Conservation (phyloP, 192 early-diverging fungal species). For the Lobosporangium transversale region DNA sequence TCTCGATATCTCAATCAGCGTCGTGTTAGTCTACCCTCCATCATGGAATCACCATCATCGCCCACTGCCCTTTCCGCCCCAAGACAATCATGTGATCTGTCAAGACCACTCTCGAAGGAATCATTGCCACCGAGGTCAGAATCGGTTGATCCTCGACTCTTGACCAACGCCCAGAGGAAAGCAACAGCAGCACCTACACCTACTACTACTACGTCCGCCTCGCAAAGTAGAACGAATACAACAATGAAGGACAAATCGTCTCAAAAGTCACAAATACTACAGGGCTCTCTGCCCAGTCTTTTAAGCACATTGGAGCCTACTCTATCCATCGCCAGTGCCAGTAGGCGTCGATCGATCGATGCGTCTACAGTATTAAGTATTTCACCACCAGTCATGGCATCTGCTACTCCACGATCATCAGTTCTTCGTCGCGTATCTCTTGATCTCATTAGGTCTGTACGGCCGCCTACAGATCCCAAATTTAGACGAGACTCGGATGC, state of each 20-base stretch:
- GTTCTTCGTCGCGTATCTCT: conserved; percentile 11
- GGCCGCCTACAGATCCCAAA: conserved; percentile 5
- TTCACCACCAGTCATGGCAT: background rate
- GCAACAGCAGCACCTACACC: background rate
- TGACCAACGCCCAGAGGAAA: background rate
- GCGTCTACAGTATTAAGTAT: background rate
- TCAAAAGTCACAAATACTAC: background rate
- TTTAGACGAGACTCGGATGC: conserved; percentile 34
- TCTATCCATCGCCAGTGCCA: background rate
- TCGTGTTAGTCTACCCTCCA: conserved; percentile 38
- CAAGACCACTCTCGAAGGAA: conserved; percentile 14
- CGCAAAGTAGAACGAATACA: background rate
- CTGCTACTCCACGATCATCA: background rate
- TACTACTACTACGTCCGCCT: too few species aligned
- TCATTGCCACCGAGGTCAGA: background rate
- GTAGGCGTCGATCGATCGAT: conserved; percentile 9
- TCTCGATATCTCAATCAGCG: conserved; percentile 12
- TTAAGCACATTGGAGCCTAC: conserved; percentile 1
- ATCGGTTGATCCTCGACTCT: background rate
- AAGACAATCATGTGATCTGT: conserved; percentile 41
- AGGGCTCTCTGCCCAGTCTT: background rate
- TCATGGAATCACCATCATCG: conserved; percentile 37
- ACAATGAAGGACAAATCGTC: too few species aligned
- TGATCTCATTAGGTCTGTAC: conserved; percentile 7
- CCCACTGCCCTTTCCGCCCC: conserved; percentile 6